A percentile compares a stretch with the other conserved stretches of the same genome.
Evolutionary conservation across 2,329 filamentous ascomycete genomes (phyloP).

Genomic region (Fusarium albosuccineum): DNA sequence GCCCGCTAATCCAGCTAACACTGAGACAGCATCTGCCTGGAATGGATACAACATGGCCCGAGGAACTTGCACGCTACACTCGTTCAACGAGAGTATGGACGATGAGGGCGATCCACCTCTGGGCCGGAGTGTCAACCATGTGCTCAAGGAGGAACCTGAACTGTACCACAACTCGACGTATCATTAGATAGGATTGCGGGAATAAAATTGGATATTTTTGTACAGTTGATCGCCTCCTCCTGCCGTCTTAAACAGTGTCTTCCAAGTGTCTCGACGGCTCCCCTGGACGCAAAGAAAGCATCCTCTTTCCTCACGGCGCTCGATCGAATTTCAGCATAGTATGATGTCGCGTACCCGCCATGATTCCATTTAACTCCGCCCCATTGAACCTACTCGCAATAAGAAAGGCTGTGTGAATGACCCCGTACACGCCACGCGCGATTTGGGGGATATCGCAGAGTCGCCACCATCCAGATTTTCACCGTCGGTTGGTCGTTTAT

Average conservation of each 20-base stretch:
- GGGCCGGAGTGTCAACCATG: constrained; percentile 71
- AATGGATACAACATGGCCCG: constrained; percentile 80
- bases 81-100: constrained; percentile 76
- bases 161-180: constrained; percentile 42
- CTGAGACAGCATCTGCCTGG: constrained; percentile 78
- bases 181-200: constrained; percentile 32
- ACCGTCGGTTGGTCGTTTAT: constrained; percentile 53
- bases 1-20: constrained; percentile 25
- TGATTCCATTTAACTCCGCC: constrained; percentile 46
- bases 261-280: constrained; percentile 16
- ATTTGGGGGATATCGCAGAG: constrained; percentile 29
- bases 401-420: constrained; percentile 41
- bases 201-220: constrained; percentile 43
- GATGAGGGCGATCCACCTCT: constrained; percentile 73
- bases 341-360: constrained; percentile 43
- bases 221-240: constrained; percentile 40
- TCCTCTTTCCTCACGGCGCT: constrained; percentile 28
- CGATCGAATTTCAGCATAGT: constrained; percentile 39
- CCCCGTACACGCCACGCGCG: constrained; percentile 21
- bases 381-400: constrained; percentile 43
- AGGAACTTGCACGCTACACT: constrained; percentile 83
- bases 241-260: constrained; percentile 17
- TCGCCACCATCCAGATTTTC: constrained; percentile 36
- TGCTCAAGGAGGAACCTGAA: constrained; percentile 60
- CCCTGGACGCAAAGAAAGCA: constrained; percentile 27